phyloP scores from a whole-genome alignment of 306 rosid genomes.

The Carpinus viminea region DNA sequence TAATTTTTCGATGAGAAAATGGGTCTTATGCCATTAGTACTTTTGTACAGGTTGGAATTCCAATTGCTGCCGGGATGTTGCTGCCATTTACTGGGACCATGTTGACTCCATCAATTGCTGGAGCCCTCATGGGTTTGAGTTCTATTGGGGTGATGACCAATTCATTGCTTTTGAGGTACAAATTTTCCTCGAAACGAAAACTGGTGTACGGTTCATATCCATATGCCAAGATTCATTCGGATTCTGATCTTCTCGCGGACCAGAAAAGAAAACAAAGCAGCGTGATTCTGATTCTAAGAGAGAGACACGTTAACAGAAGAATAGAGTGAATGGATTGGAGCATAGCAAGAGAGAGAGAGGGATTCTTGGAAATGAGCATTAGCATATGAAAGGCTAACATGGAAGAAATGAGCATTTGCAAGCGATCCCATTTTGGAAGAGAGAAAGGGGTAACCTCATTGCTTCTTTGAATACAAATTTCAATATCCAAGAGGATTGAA shows the following conservation, averaged over 20 bases:
- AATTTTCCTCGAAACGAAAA: slow-evolving; percentile 60
- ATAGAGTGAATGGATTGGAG: slow-evolving; percentile 4
- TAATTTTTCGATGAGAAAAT: neutral
- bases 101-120: slow-evolving; percentile 95
- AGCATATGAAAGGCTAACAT: no score
- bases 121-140: slow-evolving; percentile 94
- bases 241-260: slow-evolving; percentile 33
- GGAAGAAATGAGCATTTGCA: neutral
- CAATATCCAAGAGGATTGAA: neutral
- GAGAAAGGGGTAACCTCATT: neutral
- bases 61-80: slow-evolving; percentile 91
- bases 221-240: slow-evolving; percentile 20
- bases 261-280: slow-evolving; percentile 31
- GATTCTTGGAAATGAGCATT: slow-evolving; percentile 5
- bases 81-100: slow-evolving; percentile 80
- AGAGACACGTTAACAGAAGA: slow-evolving; percentile 11
- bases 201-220: slow-evolving; percentile 37
- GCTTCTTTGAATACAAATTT: neutral
- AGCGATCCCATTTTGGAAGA: neutral
- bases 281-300: slow-evolving; percentile 38
- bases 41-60: slow-evolving; percentile 81
- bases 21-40: slow-evolving; percentile 23
- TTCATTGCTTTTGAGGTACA: slow-evolving; percentile 76
- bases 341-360: neutral
- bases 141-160: slow-evolving; percentile 88